A percentile compares a stretch with the other conserved stretches of the same genome.
Evolutionary conservation across 495 filamentous ascomycete genomes (phyloP).

Genomic region (Penicillium flavigenum): DNA sequence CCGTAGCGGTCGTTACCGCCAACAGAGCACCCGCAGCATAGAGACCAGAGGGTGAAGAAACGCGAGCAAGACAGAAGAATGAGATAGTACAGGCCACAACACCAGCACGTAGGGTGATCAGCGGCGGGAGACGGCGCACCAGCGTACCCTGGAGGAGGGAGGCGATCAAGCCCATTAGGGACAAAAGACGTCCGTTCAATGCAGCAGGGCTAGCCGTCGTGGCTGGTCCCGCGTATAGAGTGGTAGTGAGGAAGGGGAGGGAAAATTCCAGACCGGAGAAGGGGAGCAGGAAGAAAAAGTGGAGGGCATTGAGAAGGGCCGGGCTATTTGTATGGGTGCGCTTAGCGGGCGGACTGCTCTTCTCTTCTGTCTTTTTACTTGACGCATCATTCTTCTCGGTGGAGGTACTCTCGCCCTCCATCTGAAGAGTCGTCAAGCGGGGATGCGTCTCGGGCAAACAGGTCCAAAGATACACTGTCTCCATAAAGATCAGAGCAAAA

Average conservation of each 20-base stretch:
- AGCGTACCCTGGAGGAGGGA: slow-evolving; percentile 84
- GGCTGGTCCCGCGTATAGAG: slow-evolving; percentile 69
- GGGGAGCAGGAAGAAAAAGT: slow-evolving; percentile 90
- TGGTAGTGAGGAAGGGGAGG: slow-evolving; percentile 94
- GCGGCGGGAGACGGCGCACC: slow-evolving; percentile 75
- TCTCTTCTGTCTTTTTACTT: slow-evolving; percentile 15
- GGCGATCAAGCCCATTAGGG: slow-evolving; percentile 89
- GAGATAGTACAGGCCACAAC: slow-evolving; percentile 72
- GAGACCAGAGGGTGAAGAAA: slow-evolving; percentile 62
- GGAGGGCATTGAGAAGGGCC: slow-evolving; percentile 76
- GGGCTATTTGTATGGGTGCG: slow-evolving; percentile 71
- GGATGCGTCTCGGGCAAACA: slow-evolving; percentile 88
- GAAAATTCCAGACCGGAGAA: slow-evolving; percentile 96
- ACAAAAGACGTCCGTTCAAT: slow-evolving; percentile 83
- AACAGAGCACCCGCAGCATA: slow-evolving; percentile 80
- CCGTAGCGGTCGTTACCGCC: slow-evolving; percentile 86
- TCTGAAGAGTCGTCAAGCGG: slow-evolving; percentile 34
- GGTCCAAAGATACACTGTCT: slow-evolving; percentile 86
- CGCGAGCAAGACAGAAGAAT: slow-evolving; percentile 75
- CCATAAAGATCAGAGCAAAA: slow-evolving; percentile 73
- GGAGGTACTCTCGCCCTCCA: slow-evolving; percentile 22
- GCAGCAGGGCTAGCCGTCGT: slow-evolving; percentile 54
- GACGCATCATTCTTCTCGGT: slow-evolving; percentile 2
- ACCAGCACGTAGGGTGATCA: slow-evolving; percentile 74
- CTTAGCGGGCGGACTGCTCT: slow-evolving; percentile 7